These are phyloP conservation scores for Logfia minima DNA, from an alignment of 129 eudicot genomes.

Conservation along the genomic window DNA sequence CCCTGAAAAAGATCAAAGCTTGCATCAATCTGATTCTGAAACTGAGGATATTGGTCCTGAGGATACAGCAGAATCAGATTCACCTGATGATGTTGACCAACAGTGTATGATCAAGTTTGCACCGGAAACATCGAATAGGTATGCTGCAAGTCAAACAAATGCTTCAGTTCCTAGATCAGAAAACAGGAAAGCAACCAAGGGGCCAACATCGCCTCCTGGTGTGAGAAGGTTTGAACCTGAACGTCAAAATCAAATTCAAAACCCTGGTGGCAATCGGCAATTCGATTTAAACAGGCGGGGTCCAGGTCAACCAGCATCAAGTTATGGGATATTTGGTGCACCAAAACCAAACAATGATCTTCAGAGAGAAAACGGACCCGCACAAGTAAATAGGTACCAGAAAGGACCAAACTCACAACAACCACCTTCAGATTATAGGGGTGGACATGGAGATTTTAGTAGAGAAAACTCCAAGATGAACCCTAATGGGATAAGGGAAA, in stretches of 20 bases:
- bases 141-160: slow-evolving; percentile 23
- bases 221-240: slow-evolving; percentile 28
- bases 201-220: slow-evolving; percentile 5
- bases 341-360: slow-evolving; percentile 11
- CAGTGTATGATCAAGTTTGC: slow-evolving; percentile 16
- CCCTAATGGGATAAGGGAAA: slow-evolving; percentile 27
- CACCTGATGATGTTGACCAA: slow-evolving; percentile 34
- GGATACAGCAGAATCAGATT: slow-evolving; percentile 25
- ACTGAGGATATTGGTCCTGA: slow-evolving; percentile 19
- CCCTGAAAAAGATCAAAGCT: slow-evolving; percentile 23
- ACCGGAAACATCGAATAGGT: slow-evolving; percentile 39
- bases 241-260: slow-evolving; percentile 36
- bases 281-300: slow-evolving; percentile 24
- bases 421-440: slow-evolving; percentile 27
- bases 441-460: slow-evolving; percentile 27
- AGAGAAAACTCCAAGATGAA: slow-evolving; percentile 32
- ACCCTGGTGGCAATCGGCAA: slow-evolving; percentile 18
- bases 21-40: slow-evolving; percentile 30
- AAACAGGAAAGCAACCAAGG: slow-evolving; percentile 27
- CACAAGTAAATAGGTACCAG: slow-evolving; percentile 53
- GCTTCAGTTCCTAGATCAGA: slow-evolving; percentile 9
- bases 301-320: slow-evolving; percentile 26
- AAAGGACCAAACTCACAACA: slow-evolving; percentile 29
- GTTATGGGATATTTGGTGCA: slow-evolving; percentile 44
- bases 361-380: slow-evolving; percentile 22